Conservation (phyloP, 768 basidiomycete species). For the Boletellus ananas region DNA sequence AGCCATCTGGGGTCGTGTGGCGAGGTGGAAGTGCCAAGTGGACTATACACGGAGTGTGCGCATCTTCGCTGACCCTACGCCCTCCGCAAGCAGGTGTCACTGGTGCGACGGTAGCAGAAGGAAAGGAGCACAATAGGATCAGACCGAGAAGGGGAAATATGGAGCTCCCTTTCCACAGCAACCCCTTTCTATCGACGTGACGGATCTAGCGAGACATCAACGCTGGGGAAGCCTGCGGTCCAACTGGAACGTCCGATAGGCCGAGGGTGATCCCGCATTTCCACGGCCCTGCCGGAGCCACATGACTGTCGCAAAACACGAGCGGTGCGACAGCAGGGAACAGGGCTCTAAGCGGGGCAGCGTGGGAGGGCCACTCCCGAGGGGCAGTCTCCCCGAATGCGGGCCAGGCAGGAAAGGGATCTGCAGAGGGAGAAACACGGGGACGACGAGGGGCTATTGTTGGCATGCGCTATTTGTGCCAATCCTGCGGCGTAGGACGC, state of each 20-base stretch:
- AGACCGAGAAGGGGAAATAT: slow-evolving; percentile 15
- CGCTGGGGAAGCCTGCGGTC: neutral
- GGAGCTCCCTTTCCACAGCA: slow-evolving; percentile 13
- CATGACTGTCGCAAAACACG: slow-evolving; percentile 4
- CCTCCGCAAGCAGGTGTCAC: slow-evolving; percentile 11
- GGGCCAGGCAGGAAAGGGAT: slow-evolving; percentile 15
- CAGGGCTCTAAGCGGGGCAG: neutral
- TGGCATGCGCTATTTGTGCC: slow-evolving; percentile 6
- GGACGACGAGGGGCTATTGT: slow-evolving; percentile 15
- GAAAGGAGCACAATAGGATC: neutral
- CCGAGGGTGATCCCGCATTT: slow-evolving; percentile 7
- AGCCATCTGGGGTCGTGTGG: slow-evolving; percentile 1
- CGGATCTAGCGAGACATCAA: slow-evolving; percentile 14
- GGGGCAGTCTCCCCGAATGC: slow-evolving; percentile 4
- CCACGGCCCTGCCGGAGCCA: slow-evolving; percentile 7
- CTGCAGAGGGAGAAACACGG: slow-evolving; percentile 9
- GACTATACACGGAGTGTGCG: neutral
- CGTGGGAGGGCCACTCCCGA: too few relatives aligned
- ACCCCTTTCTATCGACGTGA: slow-evolving; percentile 17
- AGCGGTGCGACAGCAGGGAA: slow-evolving; percentile 1
- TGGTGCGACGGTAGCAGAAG: slow-evolving; percentile 1
- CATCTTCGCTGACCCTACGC: slow-evolving; percentile 12
- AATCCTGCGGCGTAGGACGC: slow-evolving; percentile 1
- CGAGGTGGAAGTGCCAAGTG: neutral
- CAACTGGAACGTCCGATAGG: neutral